Conservation (phyloP, 179 eudicot genomes). For the Silene coronaria region DNA sequence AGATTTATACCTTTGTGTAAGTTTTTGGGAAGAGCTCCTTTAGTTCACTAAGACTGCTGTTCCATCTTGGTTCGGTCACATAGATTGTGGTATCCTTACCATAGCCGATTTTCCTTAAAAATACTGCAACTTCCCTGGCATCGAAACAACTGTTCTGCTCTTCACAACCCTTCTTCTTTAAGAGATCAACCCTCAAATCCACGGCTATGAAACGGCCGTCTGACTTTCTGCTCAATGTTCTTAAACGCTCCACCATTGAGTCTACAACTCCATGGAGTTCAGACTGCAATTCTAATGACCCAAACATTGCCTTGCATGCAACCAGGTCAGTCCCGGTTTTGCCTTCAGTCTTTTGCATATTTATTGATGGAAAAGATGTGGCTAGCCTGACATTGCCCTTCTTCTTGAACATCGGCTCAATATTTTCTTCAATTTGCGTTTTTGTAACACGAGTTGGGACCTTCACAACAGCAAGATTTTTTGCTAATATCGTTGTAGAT, state of each 20-base stretch:
- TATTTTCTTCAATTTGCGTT: conserved; percentile 51
- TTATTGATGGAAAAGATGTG: conserved; percentile 79
- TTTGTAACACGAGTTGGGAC: conserved; percentile 78
- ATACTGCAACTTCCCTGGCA: conserved; percentile 69
- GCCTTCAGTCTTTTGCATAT: conserved; percentile 56
- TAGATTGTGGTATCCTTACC: conserved; percentile 79
- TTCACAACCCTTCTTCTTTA: conserved; percentile 78
- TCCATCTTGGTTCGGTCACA: conserved; percentile 93
- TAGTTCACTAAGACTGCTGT: conserved; percentile 66
- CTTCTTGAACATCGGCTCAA: conserved; percentile 53
- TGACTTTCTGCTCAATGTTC: conserved; percentile 70
- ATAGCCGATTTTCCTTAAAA: conserved; percentile 72
- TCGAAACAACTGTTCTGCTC: conserved; percentile 68
- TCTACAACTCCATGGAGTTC: conserved; percentile 78
- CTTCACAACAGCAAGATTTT: conserved; percentile 69
- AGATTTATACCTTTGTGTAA: conserved; percentile 72
- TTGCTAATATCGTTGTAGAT: conserved; percentile 47
- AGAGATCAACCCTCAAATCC: conserved; percentile 72
- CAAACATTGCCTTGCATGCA: conserved; percentile 90
- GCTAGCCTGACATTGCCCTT: conserved; percentile 82
- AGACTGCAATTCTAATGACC: conserved; percentile 64
- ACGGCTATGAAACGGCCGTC: conserved; percentile 79
- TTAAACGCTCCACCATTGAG: conserved; percentile 71
- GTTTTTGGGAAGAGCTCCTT: conserved; percentile 91
- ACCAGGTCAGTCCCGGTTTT: conserved; percentile 40